Conservation (phyloP, 495 filamentous ascomycete species). For the Podospora sp. region DNA sequence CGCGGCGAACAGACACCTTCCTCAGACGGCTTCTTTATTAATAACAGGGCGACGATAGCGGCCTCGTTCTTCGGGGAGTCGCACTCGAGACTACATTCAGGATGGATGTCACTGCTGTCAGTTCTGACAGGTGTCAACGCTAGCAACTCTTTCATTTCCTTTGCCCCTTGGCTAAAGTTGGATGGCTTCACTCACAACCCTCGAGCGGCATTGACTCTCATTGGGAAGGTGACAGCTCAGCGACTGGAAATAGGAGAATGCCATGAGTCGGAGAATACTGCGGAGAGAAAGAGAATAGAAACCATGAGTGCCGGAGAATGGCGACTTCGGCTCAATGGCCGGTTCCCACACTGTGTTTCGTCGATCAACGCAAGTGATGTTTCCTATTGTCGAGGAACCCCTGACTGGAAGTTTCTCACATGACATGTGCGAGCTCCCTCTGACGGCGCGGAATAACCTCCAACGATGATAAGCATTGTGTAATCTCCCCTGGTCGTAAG, state of each 20-base stretch:
- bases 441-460: slow-evolving; percentile 1
- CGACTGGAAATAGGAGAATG: background rate
- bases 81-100: slow-evolving; percentile 3
- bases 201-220: background rate
- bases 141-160: slow-evolving; percentile 6
- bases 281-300: background rate
- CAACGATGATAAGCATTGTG: background rate
- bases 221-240: slow-evolving; percentile 1
- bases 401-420: background rate
- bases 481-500: background rate
- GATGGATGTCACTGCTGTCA: background rate
- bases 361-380: slow-evolving; percentile 22
- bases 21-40: slow-evolving; percentile 8
- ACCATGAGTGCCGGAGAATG: background rate
- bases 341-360: slow-evolving; percentile 20
- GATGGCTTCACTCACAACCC: background rate
- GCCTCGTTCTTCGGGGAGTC: background rate
- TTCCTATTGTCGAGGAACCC: background rate
- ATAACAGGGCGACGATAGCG: background rate
- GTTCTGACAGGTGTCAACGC: slow-evolving; percentile 3
- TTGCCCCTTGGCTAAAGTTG: background rate
- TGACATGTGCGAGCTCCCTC: background rate
- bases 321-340: background rate
- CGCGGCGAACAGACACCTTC: slow-evolving; percentile 12
- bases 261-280: background rate